Conservation (phyloP, 768 basidiomycete species). For the Lactarius trivialis region DNA sequence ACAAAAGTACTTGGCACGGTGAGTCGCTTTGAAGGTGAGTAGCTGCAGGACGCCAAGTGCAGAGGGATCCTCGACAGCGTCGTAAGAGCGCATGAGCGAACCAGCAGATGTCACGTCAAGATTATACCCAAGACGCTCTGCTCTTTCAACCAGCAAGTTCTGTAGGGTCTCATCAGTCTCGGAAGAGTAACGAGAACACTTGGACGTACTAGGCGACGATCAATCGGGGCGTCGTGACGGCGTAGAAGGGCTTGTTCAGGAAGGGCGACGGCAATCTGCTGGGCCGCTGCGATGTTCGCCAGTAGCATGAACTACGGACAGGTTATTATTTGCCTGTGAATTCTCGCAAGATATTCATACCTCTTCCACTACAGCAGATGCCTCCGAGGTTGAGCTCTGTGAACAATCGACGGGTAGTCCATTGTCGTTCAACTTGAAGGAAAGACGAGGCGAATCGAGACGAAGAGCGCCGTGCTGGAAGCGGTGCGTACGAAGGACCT, state of each 20-base stretch:
- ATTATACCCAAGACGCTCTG: slow-evolving; percentile 72
- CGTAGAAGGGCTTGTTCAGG: slow-evolving; percentile 97
- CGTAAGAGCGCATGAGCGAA: slow-evolving; percentile 77
- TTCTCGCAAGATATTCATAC: slow-evolving; percentile 33
- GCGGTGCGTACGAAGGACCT: slow-evolving; percentile 63
- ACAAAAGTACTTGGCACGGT: slow-evolving; percentile 96
- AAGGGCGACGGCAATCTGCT: slow-evolving; percentile 87
- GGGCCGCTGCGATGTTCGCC: slow-evolving; percentile 84
- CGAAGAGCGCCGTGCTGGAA: slow-evolving; percentile 76
- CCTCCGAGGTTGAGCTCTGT: slow-evolving; percentile 57
- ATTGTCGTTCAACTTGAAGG: slow-evolving; percentile 72
- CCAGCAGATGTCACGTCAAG: slow-evolving; percentile 78
- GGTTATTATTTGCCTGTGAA: background rate
- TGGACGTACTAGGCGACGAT: slow-evolving; percentile 72
- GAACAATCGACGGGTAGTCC: slow-evolving; percentile 78
- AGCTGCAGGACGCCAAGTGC: slow-evolving; percentile 76
- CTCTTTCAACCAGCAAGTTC: slow-evolving; percentile 75
- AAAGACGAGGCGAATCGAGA: slow-evolving; percentile 60
- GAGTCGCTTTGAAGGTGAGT: slow-evolving; percentile 85
- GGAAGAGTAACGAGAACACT: background rate
- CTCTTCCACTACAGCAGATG: slow-evolving; percentile 85
- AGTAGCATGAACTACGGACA: slow-evolving; percentile 83
- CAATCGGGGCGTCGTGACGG: slow-evolving; percentile 88
- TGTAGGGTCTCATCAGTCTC: slow-evolving; percentile 29
- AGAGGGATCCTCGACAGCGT: slow-evolving; percentile 63